Conservation (phyloP, 257 asterid species). For the Verbascum thapsus region DNA sequence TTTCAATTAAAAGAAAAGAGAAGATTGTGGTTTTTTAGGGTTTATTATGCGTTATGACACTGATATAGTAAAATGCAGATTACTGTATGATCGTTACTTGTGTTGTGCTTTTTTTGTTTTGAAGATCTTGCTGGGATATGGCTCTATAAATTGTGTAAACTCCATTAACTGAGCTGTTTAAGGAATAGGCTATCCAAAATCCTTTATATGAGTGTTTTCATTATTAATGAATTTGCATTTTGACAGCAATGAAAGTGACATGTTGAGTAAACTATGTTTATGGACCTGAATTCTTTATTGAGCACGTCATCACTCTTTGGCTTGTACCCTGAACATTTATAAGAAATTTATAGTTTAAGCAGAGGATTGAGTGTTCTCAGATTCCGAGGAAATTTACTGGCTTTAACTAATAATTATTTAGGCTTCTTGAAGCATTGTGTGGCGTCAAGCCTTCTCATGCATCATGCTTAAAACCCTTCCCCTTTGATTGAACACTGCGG, state of each 20-base stretch:
- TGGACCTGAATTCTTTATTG: not conserved
- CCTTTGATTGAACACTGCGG: not conserved
- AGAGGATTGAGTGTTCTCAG: conserved; percentile 10
- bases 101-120: not conserved
- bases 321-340: not conserved
- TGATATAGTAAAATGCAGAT: not conserved
- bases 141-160: not conserved
- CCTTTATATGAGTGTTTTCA: not conserved
- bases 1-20: not conserved
- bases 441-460: conserved; percentile 6
- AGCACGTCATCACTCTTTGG: too few species aligned
- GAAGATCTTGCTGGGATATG: not conserved
- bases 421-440: conserved; percentile 10
- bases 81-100: not conserved
- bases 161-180: conserved; percentile 1
- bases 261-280: not conserved
- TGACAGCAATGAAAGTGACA: too few species aligned
- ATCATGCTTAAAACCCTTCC: not conserved
- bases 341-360: conserved; percentile 7
- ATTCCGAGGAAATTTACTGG: not conserved
- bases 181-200: conserved; percentile 3
- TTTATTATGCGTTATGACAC: not conserved
- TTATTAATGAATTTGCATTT: not conserved
- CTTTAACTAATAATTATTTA: not conserved
- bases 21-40: not conserved